Percentiles rank a stretch among this genome's conserved stretches.
These are phyloP conservation scores for Cinnamomum micranthum DNA, from an alignment of 164 flowering plant species.

Conservation along the genomic window DNA sequence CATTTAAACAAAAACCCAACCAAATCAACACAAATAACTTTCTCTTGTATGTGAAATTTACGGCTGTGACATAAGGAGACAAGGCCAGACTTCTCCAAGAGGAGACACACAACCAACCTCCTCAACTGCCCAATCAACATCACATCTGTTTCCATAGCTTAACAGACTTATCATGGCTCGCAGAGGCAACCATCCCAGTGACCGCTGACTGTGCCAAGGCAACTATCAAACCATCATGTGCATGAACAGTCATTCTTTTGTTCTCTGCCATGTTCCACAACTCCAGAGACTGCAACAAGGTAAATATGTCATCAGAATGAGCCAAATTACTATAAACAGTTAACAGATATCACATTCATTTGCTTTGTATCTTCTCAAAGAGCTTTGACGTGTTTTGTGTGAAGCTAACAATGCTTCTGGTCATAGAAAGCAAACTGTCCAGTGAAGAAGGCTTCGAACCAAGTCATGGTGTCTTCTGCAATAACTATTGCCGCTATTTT, in stretches of 20 bases:
- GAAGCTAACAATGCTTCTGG: no score
- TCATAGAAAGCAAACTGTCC: no score
- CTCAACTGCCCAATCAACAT: not conserved
- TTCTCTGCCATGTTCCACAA: conserved; percentile 93
- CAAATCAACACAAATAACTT: not conserved
- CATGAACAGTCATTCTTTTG: conserved; percentile 73
- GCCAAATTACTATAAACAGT: not conserved
- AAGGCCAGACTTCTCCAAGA: conserved; percentile 1
- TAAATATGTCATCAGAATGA: conserved; percentile 3
- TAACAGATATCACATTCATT: not conserved
- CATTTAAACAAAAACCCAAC: not conserved
- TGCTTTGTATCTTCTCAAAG: no score
- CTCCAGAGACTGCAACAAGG: conserved; percentile 68
- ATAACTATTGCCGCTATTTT: no score
- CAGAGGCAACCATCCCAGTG: conserved; percentile 92
- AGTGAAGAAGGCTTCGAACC: not conserved
- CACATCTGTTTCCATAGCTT: conserved; percentile 74
- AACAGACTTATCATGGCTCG: conserved; percentile 86
- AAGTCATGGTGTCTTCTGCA: not conserved
- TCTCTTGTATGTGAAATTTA: not conserved
- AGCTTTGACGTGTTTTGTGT: not conserved
- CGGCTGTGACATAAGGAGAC: not conserved
- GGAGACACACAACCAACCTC: not conserved
- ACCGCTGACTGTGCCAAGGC: conserved; percentile 74
- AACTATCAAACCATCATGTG: conserved; percentile 74